phyloP scores from a whole-genome alignment of 73 alveolate species.

The Paramecium bursaria region DNA sequence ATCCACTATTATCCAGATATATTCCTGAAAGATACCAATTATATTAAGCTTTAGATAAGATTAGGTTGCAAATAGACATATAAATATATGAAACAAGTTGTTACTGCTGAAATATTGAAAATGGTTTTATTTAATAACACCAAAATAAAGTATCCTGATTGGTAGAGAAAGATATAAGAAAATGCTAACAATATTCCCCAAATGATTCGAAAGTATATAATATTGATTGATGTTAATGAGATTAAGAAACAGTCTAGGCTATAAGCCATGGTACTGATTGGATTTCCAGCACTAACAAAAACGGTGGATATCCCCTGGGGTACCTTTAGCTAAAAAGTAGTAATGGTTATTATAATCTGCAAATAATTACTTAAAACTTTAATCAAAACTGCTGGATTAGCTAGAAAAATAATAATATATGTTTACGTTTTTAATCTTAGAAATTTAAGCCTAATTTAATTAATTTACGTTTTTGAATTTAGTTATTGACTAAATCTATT shows the following conservation, averaged over 20 bases:
- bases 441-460: background rate
- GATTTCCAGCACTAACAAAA: conserved; percentile 35
- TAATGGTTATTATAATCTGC: conserved; percentile 4
- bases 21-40: background rate
- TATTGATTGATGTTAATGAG: background rate
- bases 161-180: background rate
- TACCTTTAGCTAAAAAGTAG: conserved; percentile 12
- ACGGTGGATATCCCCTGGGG: background rate
- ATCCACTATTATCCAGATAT: conserved; percentile 25
- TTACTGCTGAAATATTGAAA: background rate
- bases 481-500: conserved; percentile 6
- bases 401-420: background rate
- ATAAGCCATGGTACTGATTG: conserved; percentile 39
- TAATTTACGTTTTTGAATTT: background rate
- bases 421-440: conserved; percentile 11
- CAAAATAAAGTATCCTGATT: background rate
- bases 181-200: conserved; percentile 4
- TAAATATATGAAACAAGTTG: conserved; percentile 12
- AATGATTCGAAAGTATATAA: conserved; percentile 19
- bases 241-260: conserved; percentile 21
- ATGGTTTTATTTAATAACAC: background rate
- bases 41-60: conserved; percentile 4
- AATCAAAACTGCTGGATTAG: conserved; percentile 22
- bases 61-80: conserved; percentile 16
- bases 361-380: conserved; percentile 27